These are phyloP conservation scores for Microbotryum scabiosae DNA, from an alignment of 1,284 basidiomycete genomes.

Conservation along the genomic window DNA sequence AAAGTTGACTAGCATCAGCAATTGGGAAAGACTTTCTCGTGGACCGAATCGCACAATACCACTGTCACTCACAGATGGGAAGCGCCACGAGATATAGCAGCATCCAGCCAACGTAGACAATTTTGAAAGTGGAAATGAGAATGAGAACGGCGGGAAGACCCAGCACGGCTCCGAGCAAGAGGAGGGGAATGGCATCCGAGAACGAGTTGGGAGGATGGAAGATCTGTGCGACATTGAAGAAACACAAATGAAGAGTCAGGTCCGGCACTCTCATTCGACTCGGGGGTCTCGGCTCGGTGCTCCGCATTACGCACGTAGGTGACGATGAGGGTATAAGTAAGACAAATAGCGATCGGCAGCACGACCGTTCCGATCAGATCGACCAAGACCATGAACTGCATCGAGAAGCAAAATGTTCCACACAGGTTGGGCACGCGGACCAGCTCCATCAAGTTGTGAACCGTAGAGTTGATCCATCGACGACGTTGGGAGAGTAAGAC, in stretches of 20 bases:
- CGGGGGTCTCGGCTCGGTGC: background rate
- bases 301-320: conserved; percentile 42
- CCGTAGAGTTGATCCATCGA: conserved; percentile 99
- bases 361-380: conserved; percentile 94
- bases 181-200: conserved; percentile 85
- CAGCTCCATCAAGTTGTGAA: conserved; percentile 99
- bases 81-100: conserved; percentile 82
- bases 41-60: no score
- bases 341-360: conserved; percentile 82
- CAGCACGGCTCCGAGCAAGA: conserved; percentile 80
- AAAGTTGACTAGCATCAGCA: background rate
- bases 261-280: background rate
- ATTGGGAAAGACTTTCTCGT: background rate
- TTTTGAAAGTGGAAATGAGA: conserved; percentile 83
- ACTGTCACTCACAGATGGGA: conserved; percentile 52
- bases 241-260: background rate
- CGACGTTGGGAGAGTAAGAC: conserved; percentile 92
- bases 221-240: conserved; percentile 43
- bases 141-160: conserved; percentile 90
- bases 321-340: conserved; percentile 84
- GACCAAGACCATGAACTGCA: conserved; percentile 90
- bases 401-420: conserved; percentile 45
- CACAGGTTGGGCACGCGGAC: conserved; percentile 90
- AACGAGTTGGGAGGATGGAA: conserved; percentile 75
- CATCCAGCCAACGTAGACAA: conserved; percentile 98